A percentile compares a stretch with the other conserved stretches of the same genome.
Evolutionary conservation across 106 monocot species (phyloP).

Genomic region (Dioscorea dumetorum): DNA sequence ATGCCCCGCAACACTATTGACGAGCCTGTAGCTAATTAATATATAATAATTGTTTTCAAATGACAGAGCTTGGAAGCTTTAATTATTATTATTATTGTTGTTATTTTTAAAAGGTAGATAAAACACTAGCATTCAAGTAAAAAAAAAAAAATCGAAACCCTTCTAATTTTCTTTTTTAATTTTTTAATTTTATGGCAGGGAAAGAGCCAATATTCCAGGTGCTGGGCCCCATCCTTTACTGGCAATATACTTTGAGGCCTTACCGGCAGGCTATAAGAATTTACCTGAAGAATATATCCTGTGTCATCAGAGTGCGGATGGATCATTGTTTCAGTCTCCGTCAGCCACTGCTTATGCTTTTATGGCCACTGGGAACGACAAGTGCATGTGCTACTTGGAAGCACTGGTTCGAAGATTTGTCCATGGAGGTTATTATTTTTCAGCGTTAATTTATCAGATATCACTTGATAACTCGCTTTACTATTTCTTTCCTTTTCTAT

Average conservation of each 20-base stretch:
- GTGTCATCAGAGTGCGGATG: constrained; percentile 3
- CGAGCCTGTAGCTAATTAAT: too few species aligned
- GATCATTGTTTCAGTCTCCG: constrained; percentile 21
- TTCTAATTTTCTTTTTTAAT: too few species aligned
- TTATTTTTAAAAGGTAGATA: too few species aligned
- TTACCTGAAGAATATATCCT: neutral
- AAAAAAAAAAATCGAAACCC: too few species aligned
- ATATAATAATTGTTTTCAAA: too few species aligned
- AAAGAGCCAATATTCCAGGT: too few species aligned
- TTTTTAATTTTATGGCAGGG: neutral
- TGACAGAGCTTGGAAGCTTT: too few species aligned
- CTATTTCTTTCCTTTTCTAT: too few species aligned
- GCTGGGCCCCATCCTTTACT: neutral
- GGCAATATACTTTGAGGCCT: neutral
- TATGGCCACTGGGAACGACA: constrained; percentile 5
- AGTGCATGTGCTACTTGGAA: constrained; percentile 8
- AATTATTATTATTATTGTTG: neutral
- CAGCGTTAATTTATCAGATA: too few species aligned
- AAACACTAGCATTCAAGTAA: too few species aligned
- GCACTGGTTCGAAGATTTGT: neutral
- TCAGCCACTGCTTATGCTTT: constrained; percentile 15
- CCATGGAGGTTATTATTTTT: neutral
- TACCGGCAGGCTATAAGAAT: neutral
- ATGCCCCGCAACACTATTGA: too few species aligned
- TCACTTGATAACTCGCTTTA: neutral